Percentiles rank a stretch among this genome's conserved stretches.
Evolutionary conservation across 2,329 filamentous ascomycete species (phyloP).

Genomic region (Massarina eburnea): DNA sequence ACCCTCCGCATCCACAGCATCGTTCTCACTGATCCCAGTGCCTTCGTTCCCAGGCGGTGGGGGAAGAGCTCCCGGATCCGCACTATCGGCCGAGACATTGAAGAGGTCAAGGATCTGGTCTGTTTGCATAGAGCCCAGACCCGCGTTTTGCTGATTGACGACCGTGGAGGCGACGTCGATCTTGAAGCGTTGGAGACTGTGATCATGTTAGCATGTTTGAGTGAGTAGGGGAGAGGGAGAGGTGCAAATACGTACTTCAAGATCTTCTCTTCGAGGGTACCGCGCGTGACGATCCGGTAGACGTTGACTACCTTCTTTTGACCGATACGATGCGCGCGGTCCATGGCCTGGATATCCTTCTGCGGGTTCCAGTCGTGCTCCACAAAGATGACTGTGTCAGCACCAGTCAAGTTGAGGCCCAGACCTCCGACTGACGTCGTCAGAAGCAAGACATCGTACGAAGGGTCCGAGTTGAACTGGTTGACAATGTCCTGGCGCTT

Average conservation of each 20-base stretch:
- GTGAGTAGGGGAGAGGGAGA: neutral
- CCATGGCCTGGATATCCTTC: constrained; percentile 98
- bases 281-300: constrained; percentile 92
- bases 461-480: constrained; percentile 96
- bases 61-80: constrained; percentile 61
- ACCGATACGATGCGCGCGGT: constrained; percentile 94
- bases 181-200: constrained; percentile 95
- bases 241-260: constrained; percentile 60
- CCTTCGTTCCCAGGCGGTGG: constrained; percentile 50
- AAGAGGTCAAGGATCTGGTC: constrained; percentile 97
- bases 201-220: constrained; percentile 11
- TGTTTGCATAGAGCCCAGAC: constrained; percentile 93
- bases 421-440: constrained; percentile 95
- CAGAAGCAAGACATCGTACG: constrained; percentile 88
- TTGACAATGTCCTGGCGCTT: constrained; percentile 98
- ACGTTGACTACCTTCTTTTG: constrained; percentile 99
- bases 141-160: constrained; percentile 98
- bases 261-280: constrained; percentile 98
- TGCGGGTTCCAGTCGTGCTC: constrained; percentile 99
- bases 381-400: constrained; percentile 98
- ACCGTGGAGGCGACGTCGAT: constrained; percentile 98
- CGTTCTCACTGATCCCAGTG: constrained; percentile 79
- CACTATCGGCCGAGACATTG: constrained; percentile 62
- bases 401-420: constrained; percentile 91
- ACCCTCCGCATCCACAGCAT: constrained; percentile 77